Evolutionary conservation across 805 yeast genomes (phyloP), one percentile per base, ranked within the genome.

Genomic region (Starmerella bombicola): DNA sequence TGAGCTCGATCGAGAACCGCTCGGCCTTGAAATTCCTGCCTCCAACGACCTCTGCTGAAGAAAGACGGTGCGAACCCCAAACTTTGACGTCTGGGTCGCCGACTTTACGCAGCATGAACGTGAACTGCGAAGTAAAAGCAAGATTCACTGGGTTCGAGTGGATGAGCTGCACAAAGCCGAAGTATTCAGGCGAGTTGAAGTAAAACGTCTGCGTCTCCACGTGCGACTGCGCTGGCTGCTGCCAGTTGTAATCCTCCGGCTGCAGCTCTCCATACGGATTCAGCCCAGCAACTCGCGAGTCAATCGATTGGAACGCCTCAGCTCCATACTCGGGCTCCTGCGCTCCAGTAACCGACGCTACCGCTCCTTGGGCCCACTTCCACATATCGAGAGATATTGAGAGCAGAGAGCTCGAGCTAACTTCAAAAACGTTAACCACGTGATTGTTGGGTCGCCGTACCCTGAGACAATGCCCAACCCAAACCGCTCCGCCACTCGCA

Each of bases 291-390:
- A 78, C 74, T 33, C 74, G 59, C 28, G 72, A 73, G 31, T 80
- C 73, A 43, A 86, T 75, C n/a, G 96, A 73, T 55, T 80, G 88
- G 51, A 91, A 82, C 30, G 93, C 93, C 37, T 80, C 95, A 30
- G 79, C 71, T 39, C 98, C 98, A 55, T 91, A 91, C 57, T 80
- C 94, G 20, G 98, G 98, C 61, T 91, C 98, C 2, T 95, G 95
- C 10, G 93, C 74, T 41, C 98, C 98, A 5, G 96, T 88, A 34
- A 85, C 91, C 5, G 93, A 91, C n/a, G 96, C 57, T 5, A 53
- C 56, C 13, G 57, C 57, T 43, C 57, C 57, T 36, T 53, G 57
- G 12, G 57, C 57, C 57, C 57, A 53, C 46, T 53, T 53, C 54
- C 53, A 52, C 57, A 53, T 53, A 13, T 28, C 30, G 15, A n/a